A percentile compares a stretch with the other conserved stretches of the same genome.
Conservation (phyloP, 1,284 basidiomycete genomes). For the Lentinula novae-zelandiae region DNA sequence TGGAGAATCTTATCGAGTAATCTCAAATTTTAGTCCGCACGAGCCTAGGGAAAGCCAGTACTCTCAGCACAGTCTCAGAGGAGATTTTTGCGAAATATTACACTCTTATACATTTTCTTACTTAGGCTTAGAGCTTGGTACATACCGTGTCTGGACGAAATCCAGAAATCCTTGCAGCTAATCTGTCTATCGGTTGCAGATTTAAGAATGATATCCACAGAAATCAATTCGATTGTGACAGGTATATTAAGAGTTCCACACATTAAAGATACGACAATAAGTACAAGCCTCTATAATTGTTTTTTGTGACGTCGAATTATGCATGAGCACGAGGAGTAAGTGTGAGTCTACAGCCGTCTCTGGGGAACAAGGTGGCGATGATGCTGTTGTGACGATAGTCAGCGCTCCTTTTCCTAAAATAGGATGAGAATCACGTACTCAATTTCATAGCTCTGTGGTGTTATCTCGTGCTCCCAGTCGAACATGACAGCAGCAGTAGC, state of each 20-base stretch:
- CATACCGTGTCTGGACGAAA: too few relatives aligned
- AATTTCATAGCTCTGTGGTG: constrained; percentile 78
- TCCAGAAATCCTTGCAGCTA: not conserved
- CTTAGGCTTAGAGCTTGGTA: too few relatives aligned
- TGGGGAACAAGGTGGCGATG: constrained; percentile 93
- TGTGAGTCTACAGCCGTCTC: constrained; percentile 85
- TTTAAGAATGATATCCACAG: not conserved
- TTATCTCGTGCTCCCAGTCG: constrained; percentile 88
- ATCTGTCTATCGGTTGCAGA: not conserved
- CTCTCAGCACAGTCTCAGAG: too few relatives aligned
- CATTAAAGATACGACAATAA: constrained; percentile 8
- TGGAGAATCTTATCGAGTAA: too few relatives aligned
- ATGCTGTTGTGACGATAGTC: constrained; percentile 44
- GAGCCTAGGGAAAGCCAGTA: too few relatives aligned
- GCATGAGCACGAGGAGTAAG: constrained; percentile 53
- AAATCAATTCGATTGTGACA: not conserved
- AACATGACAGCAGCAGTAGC: constrained; percentile 82
- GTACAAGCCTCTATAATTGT: not conserved
- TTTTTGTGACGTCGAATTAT: not conserved
- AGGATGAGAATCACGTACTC: constrained; percentile 50
- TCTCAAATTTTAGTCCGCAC: too few relatives aligned
- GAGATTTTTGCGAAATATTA: too few relatives aligned
- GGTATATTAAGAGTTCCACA: not conserved
- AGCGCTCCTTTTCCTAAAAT: constrained; percentile 9
- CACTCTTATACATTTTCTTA: too few relatives aligned